Evolutionary conservation across 805 yeast genomes (phyloP).

Genomic region (Nakazawaea laoshanensis): DNA sequence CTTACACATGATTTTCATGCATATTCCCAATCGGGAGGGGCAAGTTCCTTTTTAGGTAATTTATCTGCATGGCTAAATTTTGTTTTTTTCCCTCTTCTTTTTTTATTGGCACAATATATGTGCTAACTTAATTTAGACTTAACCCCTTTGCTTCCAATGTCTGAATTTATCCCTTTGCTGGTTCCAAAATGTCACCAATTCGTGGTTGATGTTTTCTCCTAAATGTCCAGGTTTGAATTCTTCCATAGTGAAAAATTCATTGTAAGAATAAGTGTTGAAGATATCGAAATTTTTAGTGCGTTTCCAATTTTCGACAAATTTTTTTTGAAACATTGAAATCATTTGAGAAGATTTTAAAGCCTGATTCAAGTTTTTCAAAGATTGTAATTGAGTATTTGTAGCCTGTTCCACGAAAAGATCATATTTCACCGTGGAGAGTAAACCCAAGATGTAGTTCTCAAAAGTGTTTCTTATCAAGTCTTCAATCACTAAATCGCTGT

Average conservation of each 20-base stretch:
- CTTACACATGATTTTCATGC: too few relatives aligned
- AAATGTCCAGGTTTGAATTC: slow-evolving; percentile 40
- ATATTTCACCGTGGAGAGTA: slow-evolving; percentile 67
- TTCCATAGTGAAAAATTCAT: slow-evolving; percentile 49
- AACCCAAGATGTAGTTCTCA: slow-evolving; percentile 80
- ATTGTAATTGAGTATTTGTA: slow-evolving; percentile 27
- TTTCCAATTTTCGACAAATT: slow-evolving; percentile 47
- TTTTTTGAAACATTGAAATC: slow-evolving; percentile 28
- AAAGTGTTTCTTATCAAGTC: slow-evolving; percentile 83
- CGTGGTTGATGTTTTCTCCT: slow-evolving; percentile 12
- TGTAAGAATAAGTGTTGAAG: slow-evolving; percentile 53
- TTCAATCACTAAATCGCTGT: slow-evolving; percentile 31
- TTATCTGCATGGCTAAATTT: too few relatives aligned
- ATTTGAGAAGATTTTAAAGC: slow-evolving; percentile 17
- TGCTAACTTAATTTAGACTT: too few relatives aligned
- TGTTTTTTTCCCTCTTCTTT: too few relatives aligned
- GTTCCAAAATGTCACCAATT: not conserved
- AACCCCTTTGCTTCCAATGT: too few relatives aligned
- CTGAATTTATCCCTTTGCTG: slow-evolving; percentile 1
- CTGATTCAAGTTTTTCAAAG: slow-evolving; percentile 12
- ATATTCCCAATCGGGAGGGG: too few relatives aligned
- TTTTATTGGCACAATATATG: too few relatives aligned
- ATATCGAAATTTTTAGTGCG: slow-evolving; percentile 44
- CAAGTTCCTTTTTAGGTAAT: too few relatives aligned
- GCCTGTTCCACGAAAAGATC: slow-evolving; percentile 40